Evolutionary conservation across 306 rosid genomes (phyloP), one percentile per base, ranked within the genome.

Genomic region (Prunus salicina): DNA sequence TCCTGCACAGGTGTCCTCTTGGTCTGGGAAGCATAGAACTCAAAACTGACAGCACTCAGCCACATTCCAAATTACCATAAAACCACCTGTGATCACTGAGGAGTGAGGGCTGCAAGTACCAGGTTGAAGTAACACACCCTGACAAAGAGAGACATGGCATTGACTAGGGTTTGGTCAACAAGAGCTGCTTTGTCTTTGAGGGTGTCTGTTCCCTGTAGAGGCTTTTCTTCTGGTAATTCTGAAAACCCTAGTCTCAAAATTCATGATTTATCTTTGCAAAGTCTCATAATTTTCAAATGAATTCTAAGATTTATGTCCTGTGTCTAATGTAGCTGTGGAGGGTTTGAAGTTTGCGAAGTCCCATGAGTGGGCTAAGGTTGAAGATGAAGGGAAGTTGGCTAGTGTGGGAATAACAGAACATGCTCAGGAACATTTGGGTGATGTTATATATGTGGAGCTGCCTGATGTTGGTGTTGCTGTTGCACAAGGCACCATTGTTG

Each of bases 161-260:
- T 41, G 58, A n/a, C 46, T 67, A 24, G 64, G 67, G 46, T 67
- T 3, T 41, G 67, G 28, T 53, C 73, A 15, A 19, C 72, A n/a
- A 76, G 56, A 24, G 45, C 67, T 14, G 52, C 22, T 55, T 19
- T 70, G 15, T 76, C 6, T 76, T 10, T 38, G 56, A 65, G 53
- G 20, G 41, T 58, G 56, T 25, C 67, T 53, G 57, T 55, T 41
- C 80, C 56, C 4, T 41, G 12, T 19, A 41, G 73, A 67, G 67
- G 45, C 73, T 76, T 76, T 5, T 66, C 74, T 67, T 67, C 67
- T 76, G 80, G 80, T 76, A 67, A 32, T 27, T 38, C 15, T 50
- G 18, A 50, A 50, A 50, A 15, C 55, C 55, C 55, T 50, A 15
- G 55, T 18, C 55, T 50, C 18, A 38, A 38, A 38, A 38, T 38